Conservation (phyloP, 768 basidiomycete species). For the Leccinum subgranulosum region DNA sequence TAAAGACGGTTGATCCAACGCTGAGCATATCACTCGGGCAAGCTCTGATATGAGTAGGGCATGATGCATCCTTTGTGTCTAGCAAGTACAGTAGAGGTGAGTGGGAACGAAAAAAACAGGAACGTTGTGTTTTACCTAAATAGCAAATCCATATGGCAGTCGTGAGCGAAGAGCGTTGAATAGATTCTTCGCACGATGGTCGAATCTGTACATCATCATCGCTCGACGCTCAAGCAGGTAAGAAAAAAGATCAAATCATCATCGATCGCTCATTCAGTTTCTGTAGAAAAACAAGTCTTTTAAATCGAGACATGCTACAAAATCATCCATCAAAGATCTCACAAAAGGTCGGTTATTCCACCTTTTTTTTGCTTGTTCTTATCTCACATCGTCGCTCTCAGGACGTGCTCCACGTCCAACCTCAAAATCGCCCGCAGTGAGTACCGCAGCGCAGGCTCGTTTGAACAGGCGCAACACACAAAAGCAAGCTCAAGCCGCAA, state of each 20-base stretch:
- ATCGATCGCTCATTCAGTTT: neutral
- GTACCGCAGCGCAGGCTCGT: constrained; percentile 63
- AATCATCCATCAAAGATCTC: constrained; percentile 76
- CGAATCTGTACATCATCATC: constrained; percentile 52
- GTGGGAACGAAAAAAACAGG: too few relatives aligned
- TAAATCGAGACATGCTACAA: constrained; percentile 89
- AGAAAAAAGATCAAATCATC: constrained; percentile 15
- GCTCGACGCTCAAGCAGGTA: constrained; percentile 85
- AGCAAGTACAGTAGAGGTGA: too few relatives aligned
- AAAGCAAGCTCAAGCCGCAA: constrained; percentile 75
- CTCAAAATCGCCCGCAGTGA: constrained; percentile 48
- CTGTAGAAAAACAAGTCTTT: constrained; percentile 83
- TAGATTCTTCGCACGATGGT: constrained; percentile 7
- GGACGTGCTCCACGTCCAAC: constrained; percentile 57
- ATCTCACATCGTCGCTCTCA: constrained; percentile 21
- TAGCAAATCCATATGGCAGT: too few relatives aligned
- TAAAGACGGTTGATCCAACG: constrained; percentile 13
- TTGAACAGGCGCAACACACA: constrained; percentile 80
- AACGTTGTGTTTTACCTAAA: too few relatives aligned
- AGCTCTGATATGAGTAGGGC: constrained; percentile 25
- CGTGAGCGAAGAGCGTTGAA: too few relatives aligned
- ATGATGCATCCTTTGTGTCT: constrained; percentile 16
- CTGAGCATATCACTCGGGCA: constrained; percentile 15
- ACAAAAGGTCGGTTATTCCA: constrained; percentile 62
- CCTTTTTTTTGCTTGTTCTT: neutral